Evolutionary conservation across 495 filamentous ascomycete species (phyloP).

Genomic region (Bombardia bombarda): DNA sequence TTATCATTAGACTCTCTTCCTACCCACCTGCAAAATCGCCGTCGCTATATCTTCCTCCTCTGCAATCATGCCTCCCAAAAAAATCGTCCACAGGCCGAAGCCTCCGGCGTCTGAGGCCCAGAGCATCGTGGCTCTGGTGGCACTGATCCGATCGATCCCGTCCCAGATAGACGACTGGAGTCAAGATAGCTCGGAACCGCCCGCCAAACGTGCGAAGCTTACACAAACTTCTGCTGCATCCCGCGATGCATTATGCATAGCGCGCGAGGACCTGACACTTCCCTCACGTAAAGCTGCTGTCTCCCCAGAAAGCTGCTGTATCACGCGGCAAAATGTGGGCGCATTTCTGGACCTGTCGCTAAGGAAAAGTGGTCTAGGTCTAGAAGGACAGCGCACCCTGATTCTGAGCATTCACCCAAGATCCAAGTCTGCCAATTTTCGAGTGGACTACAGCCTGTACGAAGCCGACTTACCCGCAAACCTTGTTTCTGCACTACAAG

Average conservation of each 20-base stretch:
- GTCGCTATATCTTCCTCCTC: not conserved
- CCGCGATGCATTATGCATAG: constrained; percentile 15
- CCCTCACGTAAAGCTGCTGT: not conserved
- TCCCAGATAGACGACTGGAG: not conserved
- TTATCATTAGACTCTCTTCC: too few relatives aligned
- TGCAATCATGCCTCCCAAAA: constrained; percentile 6
- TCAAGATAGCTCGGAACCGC: not conserved
- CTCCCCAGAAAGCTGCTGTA: not conserved
- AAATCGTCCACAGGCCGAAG: not conserved
- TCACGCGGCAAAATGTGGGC: constrained; percentile 7
- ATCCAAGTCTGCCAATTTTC: constrained; percentile 7
- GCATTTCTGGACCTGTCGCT: constrained; percentile 5
- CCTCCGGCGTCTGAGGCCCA: constrained; percentile 1
- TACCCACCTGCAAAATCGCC: too few relatives aligned
- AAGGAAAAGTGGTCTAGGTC: not conserved
- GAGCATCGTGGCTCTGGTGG: constrained; percentile 10
- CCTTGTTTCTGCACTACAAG: constrained; percentile 3
- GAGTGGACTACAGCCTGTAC: constrained; percentile 1
- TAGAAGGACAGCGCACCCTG: constrained; percentile 1
- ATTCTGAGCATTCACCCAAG: constrained; percentile 8
- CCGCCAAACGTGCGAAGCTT: constrained; percentile 18
- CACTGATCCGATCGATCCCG: constrained; percentile 7
- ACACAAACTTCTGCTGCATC: not conserved
- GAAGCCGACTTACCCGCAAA: not conserved
- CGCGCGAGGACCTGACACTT: constrained; percentile 12